These are phyloP conservation scores for Carallia pectinifolia DNA, from an alignment of 345 rosid species.

Conservation along the genomic window DNA sequence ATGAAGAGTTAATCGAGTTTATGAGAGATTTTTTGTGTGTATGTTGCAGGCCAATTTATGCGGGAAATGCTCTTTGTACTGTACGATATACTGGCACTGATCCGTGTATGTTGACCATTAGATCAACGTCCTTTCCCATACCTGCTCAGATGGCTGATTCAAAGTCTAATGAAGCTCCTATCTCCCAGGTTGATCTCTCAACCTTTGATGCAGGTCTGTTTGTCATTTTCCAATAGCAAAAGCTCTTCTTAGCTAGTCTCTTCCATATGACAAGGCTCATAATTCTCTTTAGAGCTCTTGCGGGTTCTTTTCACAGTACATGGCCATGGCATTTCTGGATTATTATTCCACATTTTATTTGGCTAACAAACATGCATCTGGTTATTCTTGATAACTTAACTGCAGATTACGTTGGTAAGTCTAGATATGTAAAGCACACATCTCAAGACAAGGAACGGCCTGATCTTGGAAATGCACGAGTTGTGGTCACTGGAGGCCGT, in stretches of 20 bases:
- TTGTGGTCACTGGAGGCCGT: conserved; percentile 93
- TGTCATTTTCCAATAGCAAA: conserved; percentile 19
- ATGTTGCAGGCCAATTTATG: conserved; percentile 86
- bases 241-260: conserved; percentile 8
- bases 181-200: conserved; percentile 93
- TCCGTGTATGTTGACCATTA: conserved; percentile 81
- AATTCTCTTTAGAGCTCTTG: conserved; percentile 1
- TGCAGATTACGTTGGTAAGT: conserved; percentile 63
- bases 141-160: conserved; percentile 34
- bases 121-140: conserved; percentile 78
- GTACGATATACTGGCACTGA: conserved; percentile 66
- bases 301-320: conserved; percentile 6
- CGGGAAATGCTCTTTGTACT: conserved; percentile 93
- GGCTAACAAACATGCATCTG: background rate
- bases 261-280: background rate
- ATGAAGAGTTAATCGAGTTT: conserved; percentile 5
- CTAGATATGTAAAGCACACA: conserved; percentile 63
- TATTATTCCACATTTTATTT: background rate
- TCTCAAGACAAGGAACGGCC: conserved; percentile 88
- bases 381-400: conserved; percentile 1
- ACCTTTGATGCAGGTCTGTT: conserved; percentile 72
- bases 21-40: conserved; percentile 2
- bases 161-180: conserved; percentile 52
- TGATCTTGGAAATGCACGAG: conserved; percentile 88
- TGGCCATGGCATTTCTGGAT: background rate